Evolutionary conservation across 371 early-diverging fungal species (phyloP), one percentile per base, ranked within the genome.

Genomic region (Fennellomyces sp.): DNA sequence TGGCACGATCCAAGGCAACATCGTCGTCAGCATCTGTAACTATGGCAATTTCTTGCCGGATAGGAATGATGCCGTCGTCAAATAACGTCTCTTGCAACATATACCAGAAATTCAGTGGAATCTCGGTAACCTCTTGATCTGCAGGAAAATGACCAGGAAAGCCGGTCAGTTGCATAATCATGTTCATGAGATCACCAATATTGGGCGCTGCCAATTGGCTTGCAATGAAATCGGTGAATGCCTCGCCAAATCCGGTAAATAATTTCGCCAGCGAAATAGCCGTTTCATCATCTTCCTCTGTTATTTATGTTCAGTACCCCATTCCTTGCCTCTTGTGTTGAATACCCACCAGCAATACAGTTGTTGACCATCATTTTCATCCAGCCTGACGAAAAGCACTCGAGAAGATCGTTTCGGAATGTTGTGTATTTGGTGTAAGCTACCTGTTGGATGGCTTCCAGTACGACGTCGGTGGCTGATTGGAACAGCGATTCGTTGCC

Each of bases 41-140:
- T 1, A 47, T 28, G 3, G 50, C 25, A 7, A 51, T 17, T 10
- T 39, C 7, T 53, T 64, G 42, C 33, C 59, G 55, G 11, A 74
- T 51, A 39, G 80, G 80, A 8, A 76, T 48, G 2, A 74, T 53
- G 15, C 65, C 72, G 29, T 73, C 61, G 42, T 83, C 84, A 49
- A 72, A 76, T 28, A 90, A 56, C 0, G 89, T 79, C 53, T 91
- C 91, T 65, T 91, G 90, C 26, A 90, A 64, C 41, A 84, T 66
- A 39, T 83, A 88, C 91, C 91, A 91, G 55, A 90, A 87, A 57
- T 86, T 84, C 26, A 91, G 80, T 2, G 91, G 81, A 45, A 87
- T 77, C 28, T 88, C 91, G 52, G 88, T 84, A 51, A 88, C 71
- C 54, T 86, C 87, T 69, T 93, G 89, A 60, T 90, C 90, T 15